Conservation (phyloP, 2,329 filamentous ascomycete species). For the Pseudocercospora crystallina region DNA sequence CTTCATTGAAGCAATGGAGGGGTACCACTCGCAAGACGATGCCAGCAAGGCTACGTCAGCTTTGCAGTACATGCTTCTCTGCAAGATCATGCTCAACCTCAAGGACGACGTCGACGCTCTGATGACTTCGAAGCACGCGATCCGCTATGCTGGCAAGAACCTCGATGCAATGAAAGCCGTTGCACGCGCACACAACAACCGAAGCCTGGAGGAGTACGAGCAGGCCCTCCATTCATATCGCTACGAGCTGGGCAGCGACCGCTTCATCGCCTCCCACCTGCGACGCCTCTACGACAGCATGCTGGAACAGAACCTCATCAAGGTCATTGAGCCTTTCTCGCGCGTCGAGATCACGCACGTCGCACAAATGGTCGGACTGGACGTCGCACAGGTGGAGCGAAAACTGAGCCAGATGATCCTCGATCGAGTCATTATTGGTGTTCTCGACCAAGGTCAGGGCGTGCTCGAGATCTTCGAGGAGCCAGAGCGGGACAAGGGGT, state of each 20-base stretch:
- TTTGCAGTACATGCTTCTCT: slow-evolving; percentile 98
- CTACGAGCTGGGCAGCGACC: slow-evolving; percentile 88
- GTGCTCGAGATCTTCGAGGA: slow-evolving; percentile 98
- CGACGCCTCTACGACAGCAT: slow-evolving; percentile 95
- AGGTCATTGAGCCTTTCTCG: slow-evolving; percentile 98
- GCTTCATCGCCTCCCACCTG: slow-evolving; percentile 96
- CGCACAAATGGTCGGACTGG: slow-evolving; percentile 94
- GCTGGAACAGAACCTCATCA: slow-evolving; percentile 98
- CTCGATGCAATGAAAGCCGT: slow-evolving; percentile 99
- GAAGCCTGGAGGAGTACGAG: slow-evolving; percentile 96
- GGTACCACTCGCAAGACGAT: slow-evolving; percentile 92
- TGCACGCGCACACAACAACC: slow-evolving; percentile 89
- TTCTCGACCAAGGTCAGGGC: slow-evolving; percentile 94
- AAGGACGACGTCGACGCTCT: slow-evolving; percentile 94
- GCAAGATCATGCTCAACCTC: slow-evolving; percentile 99
- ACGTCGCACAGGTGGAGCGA: slow-evolving; percentile 93
- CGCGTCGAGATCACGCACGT: slow-evolving; percentile 96
- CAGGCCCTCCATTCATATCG: slow-evolving; percentile 85
- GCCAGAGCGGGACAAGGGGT: slow-evolving; percentile 86
- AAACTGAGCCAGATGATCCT: slow-evolving; percentile 99
- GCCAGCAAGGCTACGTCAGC: slow-evolving; percentile 87
- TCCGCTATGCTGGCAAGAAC: slow-evolving; percentile 92
- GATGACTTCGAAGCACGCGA: slow-evolving; percentile 92
- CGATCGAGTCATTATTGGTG: slow-evolving; percentile 97
- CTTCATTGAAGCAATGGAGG: slow-evolving; percentile 98